Conservation (phyloP, 2,329 filamentous ascomycete genomes). For the Xylaria sp. region DNA sequence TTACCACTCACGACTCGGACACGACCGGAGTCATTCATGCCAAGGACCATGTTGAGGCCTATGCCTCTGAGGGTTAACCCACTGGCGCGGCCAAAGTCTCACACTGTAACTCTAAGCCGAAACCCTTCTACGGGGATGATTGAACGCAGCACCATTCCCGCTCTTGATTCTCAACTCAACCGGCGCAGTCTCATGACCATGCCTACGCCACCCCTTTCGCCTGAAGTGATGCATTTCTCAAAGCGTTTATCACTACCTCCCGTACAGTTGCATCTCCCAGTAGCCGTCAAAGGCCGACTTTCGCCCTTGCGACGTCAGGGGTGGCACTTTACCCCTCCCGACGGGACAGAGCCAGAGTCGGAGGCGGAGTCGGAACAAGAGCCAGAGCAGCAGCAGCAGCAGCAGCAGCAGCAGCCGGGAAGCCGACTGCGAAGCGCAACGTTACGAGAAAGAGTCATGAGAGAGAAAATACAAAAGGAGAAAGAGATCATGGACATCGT, state of each 20-base stretch:
- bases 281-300: slow-evolving; percentile 5
- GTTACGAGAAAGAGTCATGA: slow-evolving; percentile 19
- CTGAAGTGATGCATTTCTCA: slow-evolving; percentile 7
- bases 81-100: slow-evolving; percentile 20
- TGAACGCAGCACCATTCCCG: slow-evolving; percentile 16
- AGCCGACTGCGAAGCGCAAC: slow-evolving; percentile 10
- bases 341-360: slow-evolving; percentile 7
- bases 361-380: neutral
- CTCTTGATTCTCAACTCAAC: slow-evolving; percentile 13
- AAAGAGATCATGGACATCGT: slow-evolving; percentile 24
- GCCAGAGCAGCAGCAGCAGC: neutral
- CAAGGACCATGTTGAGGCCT: slow-evolving; percentile 16
- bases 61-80: slow-evolving; percentile 21
- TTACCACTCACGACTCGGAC: slow-evolving; percentile 7
- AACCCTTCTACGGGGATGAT: slow-evolving; percentile 24
- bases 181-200: slow-evolving; percentile 23
- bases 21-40: slow-evolving; percentile 8
- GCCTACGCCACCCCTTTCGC: slow-evolving; percentile 20
- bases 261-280: neutral
- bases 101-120: slow-evolving; percentile 24
- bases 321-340: slow-evolving; percentile 5
- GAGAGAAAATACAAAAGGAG: slow-evolving; percentile 23
- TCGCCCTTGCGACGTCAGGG: slow-evolving; percentile 8
- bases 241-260: slow-evolving; percentile 20
- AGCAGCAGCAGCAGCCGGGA: neutral